Conservation (phyloP, 805 yeast species). For the Gaillardinia entomophila region DNA sequence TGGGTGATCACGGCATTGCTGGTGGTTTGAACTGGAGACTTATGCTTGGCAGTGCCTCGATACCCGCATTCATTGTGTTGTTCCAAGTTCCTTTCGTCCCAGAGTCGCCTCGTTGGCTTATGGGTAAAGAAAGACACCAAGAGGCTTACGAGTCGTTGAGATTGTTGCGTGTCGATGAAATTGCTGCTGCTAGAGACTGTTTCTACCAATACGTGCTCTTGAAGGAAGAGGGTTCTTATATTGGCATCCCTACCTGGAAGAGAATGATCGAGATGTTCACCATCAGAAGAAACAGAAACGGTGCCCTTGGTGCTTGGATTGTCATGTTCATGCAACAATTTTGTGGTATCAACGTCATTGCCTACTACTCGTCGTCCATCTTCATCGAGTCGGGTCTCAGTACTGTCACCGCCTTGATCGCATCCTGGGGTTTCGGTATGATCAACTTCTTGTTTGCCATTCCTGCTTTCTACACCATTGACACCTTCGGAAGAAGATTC, state of each 20-base stretch:
- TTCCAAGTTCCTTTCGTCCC: slow-evolving; percentile 51
- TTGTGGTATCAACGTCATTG: slow-evolving; percentile 86
- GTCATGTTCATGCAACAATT: slow-evolving; percentile 89
- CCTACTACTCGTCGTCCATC: slow-evolving; percentile 76
- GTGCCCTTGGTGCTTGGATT: slow-evolving; percentile 72
- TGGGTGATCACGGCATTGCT: slow-evolving; percentile 41
- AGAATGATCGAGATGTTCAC: slow-evolving; percentile 57
- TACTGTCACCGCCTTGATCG: slow-evolving; percentile 59
- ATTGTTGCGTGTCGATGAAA: slow-evolving; percentile 37
- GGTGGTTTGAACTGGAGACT: slow-evolving; percentile 53
- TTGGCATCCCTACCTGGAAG: slow-evolving; percentile 36
- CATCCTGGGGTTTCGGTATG: slow-evolving; percentile 85
- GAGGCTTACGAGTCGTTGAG: slow-evolving; percentile 48
- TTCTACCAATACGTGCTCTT: slow-evolving; percentile 54
- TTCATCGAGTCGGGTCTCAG: slow-evolving; percentile 64
- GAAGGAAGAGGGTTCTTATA: slow-evolving; percentile 54
- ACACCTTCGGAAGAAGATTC: slow-evolving; percentile 67
- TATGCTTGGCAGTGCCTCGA: slow-evolving; percentile 60
- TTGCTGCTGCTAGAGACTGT: slow-evolving; percentile 62
- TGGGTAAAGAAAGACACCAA: slow-evolving; percentile 43
- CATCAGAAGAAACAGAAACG: slow-evolving; percentile 77
- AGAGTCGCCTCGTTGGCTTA: slow-evolving; percentile 68
- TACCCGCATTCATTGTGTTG: slow-evolving; percentile 49
- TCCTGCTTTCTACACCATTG: slow-evolving; percentile 79
- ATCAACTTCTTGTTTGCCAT: slow-evolving; percentile 74